Percentiles rank a stretch among this genome's conserved stretches.
These are phyloP conservation scores for Yamagishiella unicocca DNA, from an alignment of 139 green algal species.

Conservation along the genomic window DNA sequence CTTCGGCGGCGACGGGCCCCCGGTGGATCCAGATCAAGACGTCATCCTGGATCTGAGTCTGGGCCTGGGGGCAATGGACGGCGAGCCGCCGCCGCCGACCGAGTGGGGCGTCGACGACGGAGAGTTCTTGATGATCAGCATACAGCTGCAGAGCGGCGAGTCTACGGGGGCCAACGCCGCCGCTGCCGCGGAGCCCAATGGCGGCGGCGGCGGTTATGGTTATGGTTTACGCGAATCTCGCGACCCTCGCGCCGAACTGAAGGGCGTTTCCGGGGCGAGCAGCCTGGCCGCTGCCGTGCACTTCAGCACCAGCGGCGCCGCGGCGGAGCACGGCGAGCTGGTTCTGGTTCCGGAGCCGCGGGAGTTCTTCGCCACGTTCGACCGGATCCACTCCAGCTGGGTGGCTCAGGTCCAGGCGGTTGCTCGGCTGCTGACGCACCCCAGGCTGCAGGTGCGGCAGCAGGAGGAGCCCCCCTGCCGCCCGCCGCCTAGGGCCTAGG, in stretches of 20 bases:
- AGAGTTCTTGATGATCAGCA: conserved; percentile 13
- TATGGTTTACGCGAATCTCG: no score
- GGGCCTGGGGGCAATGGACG: no score
- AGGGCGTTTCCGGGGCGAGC: not conserved
- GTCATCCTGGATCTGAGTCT: not conserved
- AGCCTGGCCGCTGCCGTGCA: not conserved
- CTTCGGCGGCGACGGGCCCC: not conserved
- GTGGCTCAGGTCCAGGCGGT: conserved; percentile 54
- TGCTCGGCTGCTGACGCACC: conserved; percentile 57
- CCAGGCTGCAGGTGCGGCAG: conserved; percentile 60
- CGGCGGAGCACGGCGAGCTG: conserved; percentile 4
- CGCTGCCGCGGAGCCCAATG: not conserved
- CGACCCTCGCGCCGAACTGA: not conserved
- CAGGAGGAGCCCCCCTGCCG: no score
- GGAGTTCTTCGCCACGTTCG: conserved; percentile 47
- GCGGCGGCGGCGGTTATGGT: not conserved
- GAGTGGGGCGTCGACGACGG: conserved; percentile 32
- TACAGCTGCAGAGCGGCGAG: not conserved
- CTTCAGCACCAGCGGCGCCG: not conserved
- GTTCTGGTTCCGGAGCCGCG: conserved; percentile 50
- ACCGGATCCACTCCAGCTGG: conserved; percentile 52
- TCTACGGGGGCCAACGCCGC: not conserved
- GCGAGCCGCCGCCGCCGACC: not conserved
- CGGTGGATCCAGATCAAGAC: not conserved
- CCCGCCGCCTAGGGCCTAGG: no score